These are phyloP conservation scores for Millerozyma miso DNA, from an alignment of 805 yeast genomes.

Conservation along the genomic window DNA sequence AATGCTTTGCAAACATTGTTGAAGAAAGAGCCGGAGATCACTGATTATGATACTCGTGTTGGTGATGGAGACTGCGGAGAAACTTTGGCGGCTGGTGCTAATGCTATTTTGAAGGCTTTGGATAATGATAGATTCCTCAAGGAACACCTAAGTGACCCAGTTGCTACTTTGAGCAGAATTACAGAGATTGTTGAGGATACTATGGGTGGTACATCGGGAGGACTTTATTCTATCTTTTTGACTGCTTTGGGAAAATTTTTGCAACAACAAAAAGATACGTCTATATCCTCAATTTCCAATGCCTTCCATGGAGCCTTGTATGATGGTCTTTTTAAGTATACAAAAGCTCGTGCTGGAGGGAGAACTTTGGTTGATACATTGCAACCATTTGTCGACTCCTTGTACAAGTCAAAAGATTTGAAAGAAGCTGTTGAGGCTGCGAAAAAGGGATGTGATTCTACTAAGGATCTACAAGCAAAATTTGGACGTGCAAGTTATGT, in stretches of 20 bases:
- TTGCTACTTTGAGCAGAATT: constrained; percentile 59
- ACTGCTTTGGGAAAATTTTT: constrained; percentile 64
- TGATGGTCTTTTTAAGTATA: constrained; percentile 74
- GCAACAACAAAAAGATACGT: constrained; percentile 33
- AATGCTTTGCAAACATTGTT: constrained; percentile 33
- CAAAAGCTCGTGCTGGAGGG: constrained; percentile 85
- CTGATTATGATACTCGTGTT: constrained; percentile 79
- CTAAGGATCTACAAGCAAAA: constrained; percentile 72
- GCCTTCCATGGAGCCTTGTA: constrained; percentile 55
- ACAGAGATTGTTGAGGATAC: constrained; percentile 81
- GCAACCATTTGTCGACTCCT: constrained; percentile 75
- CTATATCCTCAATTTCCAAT: constrained; percentile 34
- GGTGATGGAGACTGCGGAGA: constrained; percentile 99
- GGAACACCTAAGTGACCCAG: constrained; percentile 40
- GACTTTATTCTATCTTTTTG: constrained; percentile 79
- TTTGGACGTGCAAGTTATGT: constrained; percentile 95
- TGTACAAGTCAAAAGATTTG: constrained; percentile 49
- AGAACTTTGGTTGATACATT: constrained; percentile 86
- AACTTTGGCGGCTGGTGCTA: constrained; percentile 78
- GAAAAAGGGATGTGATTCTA: constrained; percentile 67
- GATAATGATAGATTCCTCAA: constrained; percentile 28
- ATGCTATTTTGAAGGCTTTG: constrained; percentile 59
- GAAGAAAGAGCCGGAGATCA: constrained; percentile 68
- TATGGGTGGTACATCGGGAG: constrained; percentile 99
- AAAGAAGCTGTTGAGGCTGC: constrained; percentile 65